Percentiles rank a stretch among this genome's conserved stretches.
These are phyloP conservation scores for Cyamopsis tetragonoloba DNA, from an alignment of 306 rosid species.

Conservation along the genomic window DNA sequence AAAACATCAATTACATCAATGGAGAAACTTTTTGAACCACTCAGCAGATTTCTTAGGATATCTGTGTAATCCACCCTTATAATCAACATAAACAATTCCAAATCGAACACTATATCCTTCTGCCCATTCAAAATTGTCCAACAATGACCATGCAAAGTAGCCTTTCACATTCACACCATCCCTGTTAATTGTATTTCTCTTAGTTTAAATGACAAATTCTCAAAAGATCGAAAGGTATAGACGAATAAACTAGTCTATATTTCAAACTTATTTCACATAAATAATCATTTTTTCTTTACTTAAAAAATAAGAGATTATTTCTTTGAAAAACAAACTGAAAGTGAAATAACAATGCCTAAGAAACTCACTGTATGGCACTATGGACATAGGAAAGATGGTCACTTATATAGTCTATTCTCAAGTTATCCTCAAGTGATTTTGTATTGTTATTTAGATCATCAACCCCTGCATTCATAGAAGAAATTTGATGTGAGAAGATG, in stretches of 20 bases:
- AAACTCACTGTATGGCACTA: constrained; percentile 28
- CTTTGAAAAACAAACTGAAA: no score
- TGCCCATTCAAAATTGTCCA: constrained; percentile 48
- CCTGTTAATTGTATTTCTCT: constrained; percentile 3
- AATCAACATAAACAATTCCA: constrained; percentile 42
- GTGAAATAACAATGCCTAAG: not conserved
- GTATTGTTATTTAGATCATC: constrained; percentile 21
- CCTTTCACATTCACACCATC: constrained; percentile 43
- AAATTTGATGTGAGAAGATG: not conserved
- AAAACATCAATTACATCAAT: not conserved
- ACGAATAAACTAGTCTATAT: no score
- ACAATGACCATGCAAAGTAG: constrained; percentile 48
- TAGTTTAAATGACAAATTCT: not conserved
- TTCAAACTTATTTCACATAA: no score
- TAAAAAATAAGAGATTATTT: no score
- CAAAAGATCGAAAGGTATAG: not conserved
- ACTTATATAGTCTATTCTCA: constrained; percentile 17
- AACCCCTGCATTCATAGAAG: constrained; percentile 11
- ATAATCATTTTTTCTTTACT: no score
- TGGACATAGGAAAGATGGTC: constrained; percentile 16
- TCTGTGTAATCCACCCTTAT: constrained; percentile 26
- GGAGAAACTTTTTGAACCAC: constrained; percentile 46
- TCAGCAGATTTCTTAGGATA: constrained; percentile 41
- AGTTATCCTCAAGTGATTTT: constrained; percentile 22
- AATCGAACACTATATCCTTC: constrained; percentile 37